These are phyloP conservation scores for Candida ovalis DNA, from an alignment of 805 yeast genomes.

Conservation along the genomic window DNA sequence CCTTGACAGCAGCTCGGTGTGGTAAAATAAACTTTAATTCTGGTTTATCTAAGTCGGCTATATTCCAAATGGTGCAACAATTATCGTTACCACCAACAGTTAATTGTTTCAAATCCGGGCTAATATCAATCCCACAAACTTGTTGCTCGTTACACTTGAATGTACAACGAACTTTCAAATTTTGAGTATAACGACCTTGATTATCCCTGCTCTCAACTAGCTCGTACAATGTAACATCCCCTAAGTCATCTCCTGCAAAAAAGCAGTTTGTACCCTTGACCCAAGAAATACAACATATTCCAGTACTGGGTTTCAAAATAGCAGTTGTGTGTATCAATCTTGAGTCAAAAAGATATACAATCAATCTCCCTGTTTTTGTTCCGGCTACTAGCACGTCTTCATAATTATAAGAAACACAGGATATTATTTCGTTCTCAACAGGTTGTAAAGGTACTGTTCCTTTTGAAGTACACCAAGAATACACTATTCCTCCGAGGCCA, in stretches of 20 bases:
- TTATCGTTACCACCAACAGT: slow-evolving; percentile 89
- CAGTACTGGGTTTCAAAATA: slow-evolving; percentile 31
- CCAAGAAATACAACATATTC: slow-evolving; percentile 64
- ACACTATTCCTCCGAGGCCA: slow-evolving; percentile 57
- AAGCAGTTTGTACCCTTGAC: slow-evolving; percentile 39
- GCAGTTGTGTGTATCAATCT: slow-evolving; percentile 15
- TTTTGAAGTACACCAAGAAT: slow-evolving; percentile 55
- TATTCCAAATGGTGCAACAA: slow-evolving; percentile 73
- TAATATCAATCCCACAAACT: slow-evolving; percentile 65
- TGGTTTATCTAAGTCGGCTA: slow-evolving; percentile 40
- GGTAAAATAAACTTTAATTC: slow-evolving; percentile 44
- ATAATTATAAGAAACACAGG: slow-evolving; percentile 55
- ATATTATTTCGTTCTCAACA: slow-evolving; percentile 39
- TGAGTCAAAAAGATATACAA: slow-evolving; percentile 31
- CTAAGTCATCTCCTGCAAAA: slow-evolving; percentile 63
- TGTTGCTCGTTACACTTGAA: slow-evolving; percentile 53
- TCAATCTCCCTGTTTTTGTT: slow-evolving; percentile 51
- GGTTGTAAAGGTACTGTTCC: slow-evolving; percentile 45
- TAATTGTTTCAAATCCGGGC: slow-evolving; percentile 47
- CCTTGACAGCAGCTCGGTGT: slow-evolving; percentile 87
- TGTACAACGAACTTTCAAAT: slow-evolving; percentile 18
- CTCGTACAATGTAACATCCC: slow-evolving; percentile 48
- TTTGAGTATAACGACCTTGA: slow-evolving; percentile 3
- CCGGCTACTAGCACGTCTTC: slow-evolving; percentile 51
- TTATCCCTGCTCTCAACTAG: slow-evolving; percentile 12